Evolutionary conservation across 345 rosid species (phyloP).

Genomic region (Melaleuca quinquenervia): DNA sequence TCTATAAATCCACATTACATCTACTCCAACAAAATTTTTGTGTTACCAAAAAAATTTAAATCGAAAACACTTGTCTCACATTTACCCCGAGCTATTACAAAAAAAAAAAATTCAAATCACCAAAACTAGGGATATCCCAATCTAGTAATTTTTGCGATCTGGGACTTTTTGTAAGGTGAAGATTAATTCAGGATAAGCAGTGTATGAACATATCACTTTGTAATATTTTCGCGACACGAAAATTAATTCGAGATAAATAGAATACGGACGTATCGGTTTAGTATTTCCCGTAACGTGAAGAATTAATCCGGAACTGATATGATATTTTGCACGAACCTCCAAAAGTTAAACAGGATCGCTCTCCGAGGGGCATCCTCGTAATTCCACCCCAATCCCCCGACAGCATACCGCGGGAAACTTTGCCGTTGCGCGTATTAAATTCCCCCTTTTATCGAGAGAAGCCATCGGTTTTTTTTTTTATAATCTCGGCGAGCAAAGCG

Average conservation of each 20-base stretch:
- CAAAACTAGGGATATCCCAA: not conserved
- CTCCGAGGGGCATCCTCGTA: not conserved
- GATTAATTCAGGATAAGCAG: not conserved
- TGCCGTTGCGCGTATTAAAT: not conserved
- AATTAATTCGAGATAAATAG: not conserved
- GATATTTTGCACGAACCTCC: not conserved
- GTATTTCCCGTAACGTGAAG: not conserved
- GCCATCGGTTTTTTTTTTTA: not conserved
- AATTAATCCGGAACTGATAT: not conserved
- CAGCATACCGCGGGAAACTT: not conserved
- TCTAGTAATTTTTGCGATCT: not conserved
- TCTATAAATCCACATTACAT: accelerated
- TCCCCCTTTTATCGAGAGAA: not conserved
- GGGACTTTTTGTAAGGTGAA: not conserved
- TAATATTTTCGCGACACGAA: not conserved
- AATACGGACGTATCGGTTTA: accelerated
- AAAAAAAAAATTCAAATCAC: not conserved
- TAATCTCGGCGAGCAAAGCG: not conserved
- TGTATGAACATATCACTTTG: accelerated
- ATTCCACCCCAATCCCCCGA: not conserved
- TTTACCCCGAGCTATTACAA: not conserved
- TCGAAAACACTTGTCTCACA: accelerated
- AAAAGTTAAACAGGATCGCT: not conserved
- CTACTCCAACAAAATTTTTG: not conserved
- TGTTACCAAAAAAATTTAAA: not conserved